Conservation (phyloP, 345 rosid species). For the Schrenkiella parvula region DNA sequence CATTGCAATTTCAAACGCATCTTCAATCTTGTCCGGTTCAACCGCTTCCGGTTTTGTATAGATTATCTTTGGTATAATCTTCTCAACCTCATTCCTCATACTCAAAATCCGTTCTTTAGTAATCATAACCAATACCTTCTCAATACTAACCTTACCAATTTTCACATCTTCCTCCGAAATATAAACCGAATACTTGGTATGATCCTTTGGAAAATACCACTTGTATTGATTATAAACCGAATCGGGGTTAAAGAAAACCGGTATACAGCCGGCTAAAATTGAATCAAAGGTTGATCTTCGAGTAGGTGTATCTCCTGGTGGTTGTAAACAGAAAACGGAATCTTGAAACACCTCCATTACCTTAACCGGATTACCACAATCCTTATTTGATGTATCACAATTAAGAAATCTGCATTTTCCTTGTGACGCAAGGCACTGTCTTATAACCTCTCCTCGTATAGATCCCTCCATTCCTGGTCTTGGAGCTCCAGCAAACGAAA, state of each 20-base stretch:
- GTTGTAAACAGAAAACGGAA: slow-evolving; percentile 50
- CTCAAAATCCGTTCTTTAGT: neutral
- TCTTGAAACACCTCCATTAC: slow-evolving; percentile 37
- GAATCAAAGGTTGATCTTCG: slow-evolving; percentile 53
- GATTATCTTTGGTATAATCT: slow-evolving; percentile 46
- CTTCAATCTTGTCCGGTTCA: slow-evolving; percentile 24
- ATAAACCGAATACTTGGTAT: slow-evolving; percentile 39
- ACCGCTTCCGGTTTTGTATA: slow-evolving; percentile 34
- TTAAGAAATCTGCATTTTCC: slow-evolving; percentile 34
- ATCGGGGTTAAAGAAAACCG: slow-evolving; percentile 45
- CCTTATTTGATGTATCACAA: slow-evolving; percentile 25
- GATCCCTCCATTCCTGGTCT: slow-evolving; percentile 26
- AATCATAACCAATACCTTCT: slow-evolving; percentile 15
- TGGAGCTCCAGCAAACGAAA: slow-evolving; percentile 35
- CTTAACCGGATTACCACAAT: slow-evolving; percentile 35
- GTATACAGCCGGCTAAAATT: slow-evolving; percentile 52
- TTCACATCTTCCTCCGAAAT: slow-evolving; percentile 27
- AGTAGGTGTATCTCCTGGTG: slow-evolving; percentile 58
- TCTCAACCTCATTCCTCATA: slow-evolving; percentile 43
- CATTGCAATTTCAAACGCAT: slow-evolving; percentile 46
- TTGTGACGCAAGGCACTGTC: slow-evolving; percentile 36
- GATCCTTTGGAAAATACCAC: slow-evolving; percentile 50
- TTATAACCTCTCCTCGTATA: slow-evolving; percentile 40
- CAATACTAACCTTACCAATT: slow-evolving; percentile 16
- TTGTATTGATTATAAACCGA: slow-evolving; percentile 45